Conservation (phyloP, 1,284 basidiomycete genomes). For the Heterobasidion annosum region DNA sequence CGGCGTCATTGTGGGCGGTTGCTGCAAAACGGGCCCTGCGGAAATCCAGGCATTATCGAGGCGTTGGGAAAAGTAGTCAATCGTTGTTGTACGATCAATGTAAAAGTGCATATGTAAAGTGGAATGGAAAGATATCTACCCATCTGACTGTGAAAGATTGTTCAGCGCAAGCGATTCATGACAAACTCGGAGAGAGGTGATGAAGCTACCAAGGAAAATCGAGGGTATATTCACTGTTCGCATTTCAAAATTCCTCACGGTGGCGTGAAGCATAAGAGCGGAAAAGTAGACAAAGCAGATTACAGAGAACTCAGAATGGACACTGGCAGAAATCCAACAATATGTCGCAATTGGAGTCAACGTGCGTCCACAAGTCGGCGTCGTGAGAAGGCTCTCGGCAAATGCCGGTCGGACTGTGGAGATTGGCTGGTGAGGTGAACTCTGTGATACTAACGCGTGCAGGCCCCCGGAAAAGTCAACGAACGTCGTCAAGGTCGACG, state of each 20-base stretch:
- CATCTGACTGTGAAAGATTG: no score
- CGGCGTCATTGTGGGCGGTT: slow-evolving; percentile 61
- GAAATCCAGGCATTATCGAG: slow-evolving; percentile 31
- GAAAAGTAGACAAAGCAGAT: no score
- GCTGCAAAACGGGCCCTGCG: slow-evolving; percentile 54
- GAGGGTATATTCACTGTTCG: no score
- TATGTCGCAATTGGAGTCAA: no score
- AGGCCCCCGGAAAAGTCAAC: slow-evolving; percentile 16
- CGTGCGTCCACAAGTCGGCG: neutral
- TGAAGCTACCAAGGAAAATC: no score
- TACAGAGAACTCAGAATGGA: no score
- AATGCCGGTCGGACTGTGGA: slow-evolving; percentile 9
- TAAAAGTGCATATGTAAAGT: neutral
- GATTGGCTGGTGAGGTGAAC: slow-evolving; percentile 10
- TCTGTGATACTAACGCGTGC: slow-evolving; percentile 9
- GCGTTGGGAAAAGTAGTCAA: neutral
- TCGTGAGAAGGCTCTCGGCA: slow-evolving; percentile 6
- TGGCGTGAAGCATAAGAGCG: no score
- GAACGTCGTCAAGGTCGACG: slow-evolving; percentile 24
- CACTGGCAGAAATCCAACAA: no score
- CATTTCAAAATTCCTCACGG: no score
- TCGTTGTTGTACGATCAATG: neutral
- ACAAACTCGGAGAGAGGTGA: no score
- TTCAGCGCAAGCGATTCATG: no score
- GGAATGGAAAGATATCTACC: neutral